A percentile compares a stretch with the other conserved stretches of the same genome.
phyloP scores from a whole-genome alignment of 2,329 filamentous ascomycete species.

The Pyricularia sp. region DNA sequence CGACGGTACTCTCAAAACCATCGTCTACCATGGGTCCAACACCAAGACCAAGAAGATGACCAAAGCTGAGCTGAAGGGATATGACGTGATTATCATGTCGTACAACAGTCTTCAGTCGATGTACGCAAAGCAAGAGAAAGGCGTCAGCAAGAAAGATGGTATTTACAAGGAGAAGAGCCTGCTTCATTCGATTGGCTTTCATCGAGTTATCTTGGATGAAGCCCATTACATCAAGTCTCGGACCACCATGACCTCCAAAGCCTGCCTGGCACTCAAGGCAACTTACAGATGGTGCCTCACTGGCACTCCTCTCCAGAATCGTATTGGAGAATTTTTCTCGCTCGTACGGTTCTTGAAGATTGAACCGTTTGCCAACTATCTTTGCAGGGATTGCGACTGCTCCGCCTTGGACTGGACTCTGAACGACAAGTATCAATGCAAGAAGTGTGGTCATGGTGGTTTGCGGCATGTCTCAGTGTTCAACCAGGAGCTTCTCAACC shows the following conservation, averaged over 20 bases:
- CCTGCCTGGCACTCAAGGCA: conserved; percentile 81
- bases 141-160: conserved; percentile 68
- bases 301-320: conserved; percentile 90
- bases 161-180: conserved; percentile 67
- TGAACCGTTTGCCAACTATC: conserved; percentile 80
- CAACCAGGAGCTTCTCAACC: conserved; percentile 77
- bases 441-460: conserved; percentile 43
- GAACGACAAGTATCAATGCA: conserved; percentile 52
- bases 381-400: conserved; percentile 80
- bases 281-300: conserved; percentile 92
- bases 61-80: conserved; percentile 62
- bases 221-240: conserved; percentile 74
- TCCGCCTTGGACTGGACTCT: conserved; percentile 74
- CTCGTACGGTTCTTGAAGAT: conserved; percentile 84
- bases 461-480: conserved; percentile 48
- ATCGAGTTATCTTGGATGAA: conserved; percentile 87
- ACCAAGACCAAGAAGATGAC: conserved; percentile 66
- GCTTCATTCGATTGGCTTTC: conserved; percentile 77
- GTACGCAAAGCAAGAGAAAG: conserved; percentile 83
- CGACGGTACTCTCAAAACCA: conserved; percentile 75
- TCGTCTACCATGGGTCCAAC: conserved; percentile 83
- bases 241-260: conserved; percentile 82
- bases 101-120: conserved; percentile 88
- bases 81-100: conserved; percentile 93
- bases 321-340: conserved; percentile 95